A percentile compares a stretch with the other conserved stretches of the same genome.
phyloP scores from a whole-genome alignment of 345 rosid genomes.

The Cardamine occulta region DNA sequence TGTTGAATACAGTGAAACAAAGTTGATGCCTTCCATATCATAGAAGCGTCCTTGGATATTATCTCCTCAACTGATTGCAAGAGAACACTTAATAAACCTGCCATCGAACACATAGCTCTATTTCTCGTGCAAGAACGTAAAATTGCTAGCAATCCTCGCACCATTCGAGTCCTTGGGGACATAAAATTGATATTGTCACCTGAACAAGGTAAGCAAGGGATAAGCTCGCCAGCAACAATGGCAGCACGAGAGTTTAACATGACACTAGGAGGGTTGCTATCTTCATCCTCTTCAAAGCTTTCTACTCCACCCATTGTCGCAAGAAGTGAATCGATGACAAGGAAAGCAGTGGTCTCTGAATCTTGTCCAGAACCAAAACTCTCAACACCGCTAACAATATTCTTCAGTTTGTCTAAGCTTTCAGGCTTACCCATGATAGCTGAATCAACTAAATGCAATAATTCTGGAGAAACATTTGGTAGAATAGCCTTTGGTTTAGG shows the following conservation, averaged over 20 bases:
- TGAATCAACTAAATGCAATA: constrained; percentile 95
- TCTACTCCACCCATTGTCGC: constrained; percentile 99
- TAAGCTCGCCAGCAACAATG: constrained; percentile 84
- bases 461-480: constrained; percentile 95
- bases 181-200: constrained; percentile 68
- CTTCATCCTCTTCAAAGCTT: constrained; percentile 95
- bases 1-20: constrained; percentile 82
- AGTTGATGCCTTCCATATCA: constrained; percentile 74
- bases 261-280: constrained; percentile 90
- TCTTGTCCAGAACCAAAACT: constrained; percentile 76
- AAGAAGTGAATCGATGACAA: constrained; percentile 91
- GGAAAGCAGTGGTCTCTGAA: constrained; percentile 67
- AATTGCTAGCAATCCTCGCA: constrained; percentile 84
- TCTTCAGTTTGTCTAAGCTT: constrained; percentile 83
- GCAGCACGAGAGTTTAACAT: constrained; percentile 99
- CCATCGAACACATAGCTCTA: constrained; percentile 94
- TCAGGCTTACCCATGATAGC: constrained; percentile 98
- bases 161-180: constrained; percentile 97
- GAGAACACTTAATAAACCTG: constrained; percentile 83
- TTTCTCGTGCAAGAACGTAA: constrained; percentile 94
- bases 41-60: constrained; percentile 55
- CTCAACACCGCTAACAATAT: constrained; percentile 77
- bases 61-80: constrained; percentile 81
- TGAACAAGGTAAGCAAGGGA: constrained; percentile 79
- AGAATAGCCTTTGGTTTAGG: constrained; percentile 65